Conservation (phyloP, 768 basidiomycete species). For the Neoboletus subvelutipes region DNA sequence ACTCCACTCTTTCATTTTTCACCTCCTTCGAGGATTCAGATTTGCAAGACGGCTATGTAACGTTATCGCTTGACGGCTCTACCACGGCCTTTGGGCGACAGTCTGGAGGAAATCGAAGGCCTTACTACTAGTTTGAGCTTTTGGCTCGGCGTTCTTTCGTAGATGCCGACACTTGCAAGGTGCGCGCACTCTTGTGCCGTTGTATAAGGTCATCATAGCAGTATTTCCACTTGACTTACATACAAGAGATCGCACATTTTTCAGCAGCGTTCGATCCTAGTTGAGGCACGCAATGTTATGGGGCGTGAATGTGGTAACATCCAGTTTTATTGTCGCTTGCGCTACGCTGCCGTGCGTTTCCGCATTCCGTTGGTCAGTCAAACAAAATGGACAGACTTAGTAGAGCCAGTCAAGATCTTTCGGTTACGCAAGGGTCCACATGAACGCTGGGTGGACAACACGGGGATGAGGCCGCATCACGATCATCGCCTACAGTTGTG, state of each 20-base stretch:
- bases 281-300: no score
- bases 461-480: no score
- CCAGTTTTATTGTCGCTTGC: neutral
- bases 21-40: neutral
- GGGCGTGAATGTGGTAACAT: neutral
- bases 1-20: neutral
- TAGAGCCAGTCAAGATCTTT: neutral
- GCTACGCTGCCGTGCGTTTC: neutral
- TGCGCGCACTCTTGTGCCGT: no score
- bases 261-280: neutral
- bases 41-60: no score
- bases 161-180: no score
- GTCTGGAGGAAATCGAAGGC: no score
- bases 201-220: neutral
- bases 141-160: no score
- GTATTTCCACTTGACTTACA: neutral
- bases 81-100: no score
- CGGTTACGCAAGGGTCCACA: no score
- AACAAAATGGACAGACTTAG: neutral
- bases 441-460: no score
- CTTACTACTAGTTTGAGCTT: no score
- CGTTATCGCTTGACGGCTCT: no score
- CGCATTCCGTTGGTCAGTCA: neutral
- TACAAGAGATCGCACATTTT: neutral
- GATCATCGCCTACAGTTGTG: neutral